A percentile compares a stretch with the other conserved stretches of the same genome.
Evolutionary conservation across 768 basidiomycete species (phyloP).

Genomic region (Boletus vinaceobasis): DNA sequence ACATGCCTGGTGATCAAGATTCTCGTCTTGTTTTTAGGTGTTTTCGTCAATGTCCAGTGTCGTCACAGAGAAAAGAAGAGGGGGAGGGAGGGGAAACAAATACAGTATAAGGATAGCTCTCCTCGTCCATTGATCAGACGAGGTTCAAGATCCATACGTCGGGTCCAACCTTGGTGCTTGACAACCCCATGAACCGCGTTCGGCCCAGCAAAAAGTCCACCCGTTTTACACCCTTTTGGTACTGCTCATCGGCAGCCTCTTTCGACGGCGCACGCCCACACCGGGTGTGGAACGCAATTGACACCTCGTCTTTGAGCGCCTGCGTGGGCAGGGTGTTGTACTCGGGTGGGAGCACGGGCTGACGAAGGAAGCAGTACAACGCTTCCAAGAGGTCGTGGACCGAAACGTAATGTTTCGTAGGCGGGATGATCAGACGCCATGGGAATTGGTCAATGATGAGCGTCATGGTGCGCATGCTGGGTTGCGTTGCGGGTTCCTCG

Average conservation of each 20-base stretch:
- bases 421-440: conserved; percentile 33
- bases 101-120: conserved; percentile 27
- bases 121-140: conserved; percentile 12
- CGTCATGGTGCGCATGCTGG: conserved; percentile 26
- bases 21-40: conserved; percentile 7
- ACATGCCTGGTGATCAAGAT: conserved; percentile 18
- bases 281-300: conserved; percentile 41
- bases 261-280: conserved; percentile 34
- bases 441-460: conserved; percentile 32
- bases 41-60: conserved; percentile 19
- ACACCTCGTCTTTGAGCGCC: conserved; percentile 35
- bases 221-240: conserved; percentile 47
- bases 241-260: conserved; percentile 36
- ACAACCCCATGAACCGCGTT: conserved; percentile 46
- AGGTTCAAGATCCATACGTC: conserved; percentile 37
- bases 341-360: conserved; percentile 38
- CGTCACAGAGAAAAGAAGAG: background rate
- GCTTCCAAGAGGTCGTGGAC: conserved; percentile 50
- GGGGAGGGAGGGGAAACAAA: background rate
- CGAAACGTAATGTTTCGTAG: conserved; percentile 28
- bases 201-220: conserved; percentile 50
- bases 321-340: conserved; percentile 34
- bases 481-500: conserved; percentile 32
- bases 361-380: conserved; percentile 43
- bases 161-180: conserved; percentile 34